Evolutionary conservation across 202 grass and related monocot genomes (phyloP), one percentile per base, ranked within the genome.

Genomic region (Panicum virgatum): DNA sequence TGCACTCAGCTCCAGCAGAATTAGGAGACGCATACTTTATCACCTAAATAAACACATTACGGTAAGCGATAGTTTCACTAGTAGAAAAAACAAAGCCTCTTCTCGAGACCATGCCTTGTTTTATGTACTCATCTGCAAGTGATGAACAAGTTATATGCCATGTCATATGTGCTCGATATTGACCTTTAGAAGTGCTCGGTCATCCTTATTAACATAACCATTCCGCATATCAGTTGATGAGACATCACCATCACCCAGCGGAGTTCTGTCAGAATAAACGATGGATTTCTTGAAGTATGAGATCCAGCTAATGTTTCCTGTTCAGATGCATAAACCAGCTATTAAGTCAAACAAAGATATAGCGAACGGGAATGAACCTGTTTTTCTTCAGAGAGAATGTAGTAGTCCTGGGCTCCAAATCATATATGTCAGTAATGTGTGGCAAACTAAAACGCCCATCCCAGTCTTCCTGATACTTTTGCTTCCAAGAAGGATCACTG

Each of bases 111-210:
- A 77, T 54, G 72, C 12, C 37, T 66, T 37, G 1, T 72, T 83
- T 9, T 16, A 72, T 58, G 26, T 54, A 47, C 37, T 56, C 18
- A 29, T 78, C 42, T 29, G 79, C 6, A 75, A 67, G 84, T 70
- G 39, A n/a, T 54, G n/a, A 62, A 52, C 7, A 69, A 63, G 60
- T 37, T 66, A 66, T 40, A 58, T 20, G 53, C 69, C 47, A 65
- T 30, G 74, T 53, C 32, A 76, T 68, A 69, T 89, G 43, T 60
- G 22, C 77, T 87, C 58, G 43, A 47, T 48, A 86, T 11, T 72
- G 34, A 97, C 95, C 96, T 98, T 98, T 46, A 98, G 70, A 91
- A 98, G 96, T 85, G 96, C 88, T 50, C 96, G 75, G 26, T 95
- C 96, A 83, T 93, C 83, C 70, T 93, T 87, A 88, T 98, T 84